Percentiles rank a stretch among this genome's conserved stretches.
phyloP scores from a whole-genome alignment of 2,329 filamentous ascomycete genomes.

The Aphanocladium album region DNA sequence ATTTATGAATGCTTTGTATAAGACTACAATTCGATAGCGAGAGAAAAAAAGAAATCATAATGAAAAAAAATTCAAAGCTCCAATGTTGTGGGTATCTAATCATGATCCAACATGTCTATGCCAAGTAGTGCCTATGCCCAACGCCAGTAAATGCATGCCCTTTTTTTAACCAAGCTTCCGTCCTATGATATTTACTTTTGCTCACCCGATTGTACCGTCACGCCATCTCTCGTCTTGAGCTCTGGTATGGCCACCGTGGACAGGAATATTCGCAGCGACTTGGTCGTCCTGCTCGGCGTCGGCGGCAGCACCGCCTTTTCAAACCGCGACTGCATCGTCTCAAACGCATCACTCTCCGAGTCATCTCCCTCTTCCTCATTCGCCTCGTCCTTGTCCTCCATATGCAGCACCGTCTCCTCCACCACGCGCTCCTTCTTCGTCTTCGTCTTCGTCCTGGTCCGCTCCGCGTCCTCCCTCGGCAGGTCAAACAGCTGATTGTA shows the following conservation, averaged over 20 bases:
- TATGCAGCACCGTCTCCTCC: slow-evolving; percentile 38
- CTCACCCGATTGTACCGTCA: slow-evolving; percentile 43
- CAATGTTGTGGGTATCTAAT: slow-evolving; percentile 8
- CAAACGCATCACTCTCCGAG: slow-evolving; percentile 42
- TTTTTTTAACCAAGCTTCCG: background rate
- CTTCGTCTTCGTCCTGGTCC: slow-evolving; percentile 24
- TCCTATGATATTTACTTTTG: no score
- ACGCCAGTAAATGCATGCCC: slow-evolving; percentile 9
- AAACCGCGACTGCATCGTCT: slow-evolving; percentile 53
- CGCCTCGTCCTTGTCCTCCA: slow-evolving; percentile 17
- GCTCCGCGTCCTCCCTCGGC: slow-evolving; percentile 25
- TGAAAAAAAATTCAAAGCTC: background rate
- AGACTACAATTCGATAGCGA: background rate
- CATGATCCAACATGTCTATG: background rate
- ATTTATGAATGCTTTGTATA: background rate
- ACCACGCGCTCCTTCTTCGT: slow-evolving; percentile 30
- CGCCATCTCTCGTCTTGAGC: slow-evolving; percentile 43
- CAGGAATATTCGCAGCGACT: slow-evolving; percentile 57
- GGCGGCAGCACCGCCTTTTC: slow-evolving; percentile 47
- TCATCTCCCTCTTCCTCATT: slow-evolving; percentile 20
- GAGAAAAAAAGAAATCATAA: background rate
- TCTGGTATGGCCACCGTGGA: slow-evolving; percentile 49
- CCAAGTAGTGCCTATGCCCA: background rate
- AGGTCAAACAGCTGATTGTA: slow-evolving; percentile 54
- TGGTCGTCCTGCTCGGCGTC: slow-evolving; percentile 40